Evolutionary conservation across 805 yeast species (phyloP), one percentile per base, ranked within the genome.

Genomic region (Zygoascus flipseniorum): DNA sequence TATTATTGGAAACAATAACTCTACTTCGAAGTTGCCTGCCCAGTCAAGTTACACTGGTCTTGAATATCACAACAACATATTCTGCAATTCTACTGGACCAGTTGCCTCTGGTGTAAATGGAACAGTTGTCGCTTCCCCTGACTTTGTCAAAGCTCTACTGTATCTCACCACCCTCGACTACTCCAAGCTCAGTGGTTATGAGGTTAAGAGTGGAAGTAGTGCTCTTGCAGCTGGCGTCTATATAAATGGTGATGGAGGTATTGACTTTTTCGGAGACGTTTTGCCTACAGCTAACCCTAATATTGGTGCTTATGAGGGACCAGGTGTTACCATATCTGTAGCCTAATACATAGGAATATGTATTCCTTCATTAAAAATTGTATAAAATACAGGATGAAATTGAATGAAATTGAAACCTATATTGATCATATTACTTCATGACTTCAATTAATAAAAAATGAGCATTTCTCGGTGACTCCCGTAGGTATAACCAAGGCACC

Each of bases 301-400:
- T 39, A 39, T 39, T n/a, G 50, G 50, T 11, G 50, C 31, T 11
- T 48, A 48, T 28, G 16, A 48, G 13, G 50, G 50, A 31, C 28
- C 28, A 20, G 47, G 47, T 20, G 31, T 44, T 13, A 6, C 5
- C 3, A 42, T 13, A 37, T 5, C 8, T 31, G 42, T 31, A 14
- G 35, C 13, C 14, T 43, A 18, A 8, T 8, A 5, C 9, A 16
- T 8, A 18, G n/a, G 20, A 18, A 43, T 43, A 43, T 20, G 14
- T 43, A 16, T 43, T 14, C 3, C 5, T n/a, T 14, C 5, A 5
- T 16, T 19, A 14, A 14, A 3, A 37, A 37, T n/a, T 4, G 8
- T 43, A 6, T 23, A 23, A 23, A 23, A 23, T 23, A 23, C 28
- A n/a, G 28, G 6, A 23, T 23, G 6, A 23, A 23, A 23, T 23